Evolutionary conservation across 495 filamentous ascomycete species (phyloP), one percentile per base, ranked within the genome.

Genomic region (Monascus purpureus): DNA sequence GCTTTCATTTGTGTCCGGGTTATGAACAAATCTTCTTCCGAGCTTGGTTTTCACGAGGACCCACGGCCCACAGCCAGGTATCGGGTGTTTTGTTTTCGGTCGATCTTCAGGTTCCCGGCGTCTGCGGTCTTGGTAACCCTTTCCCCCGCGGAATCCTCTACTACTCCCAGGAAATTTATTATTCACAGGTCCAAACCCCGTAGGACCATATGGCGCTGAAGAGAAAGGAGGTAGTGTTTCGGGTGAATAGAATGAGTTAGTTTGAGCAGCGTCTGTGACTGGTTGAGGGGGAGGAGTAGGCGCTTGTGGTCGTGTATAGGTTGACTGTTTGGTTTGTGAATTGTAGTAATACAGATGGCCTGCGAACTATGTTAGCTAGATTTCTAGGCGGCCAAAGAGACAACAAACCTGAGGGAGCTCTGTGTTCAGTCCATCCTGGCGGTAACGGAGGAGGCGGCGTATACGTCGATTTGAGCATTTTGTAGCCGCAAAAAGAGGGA

Each of bases 341-440:
- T 93, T 81, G 59, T 92, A 90, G 50, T 87, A 94, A 56, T 93
- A 95, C 9, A 70, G 64, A 47, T 92, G 85, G 4, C 87, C 77
- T 80, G 19, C 18, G 14, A 19, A 37, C 17, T 32, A 35, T 29
- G 13, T 39, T 24, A 35, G 31, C 36, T 43, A n/a, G n/a, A n/a
- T n/a, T n/a, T n/a, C n/a, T n/a, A n/a, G n/a, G n/a, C n/a, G n/a
- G n/a, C n/a, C n/a, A n/a, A n/a, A n/a, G n/a, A n/a, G n/a, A 19
- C 36, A 23, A 54, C 57, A 20, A 45, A 76, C 76, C 86, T 35
- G 81, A 77, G 11, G 86, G 86, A 36, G 88, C 82, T 63, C 80
- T 85, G 56, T 95, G 86, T 54, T 93, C 82, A 16, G 82, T 83
- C 87, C 87, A 96, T 14, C 82, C 88, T 14, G 74, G 67, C 6